These are phyloP conservation scores for Xylaria grammica DNA, from an alignment of 495 filamentous ascomycete species.

Conservation along the genomic window DNA sequence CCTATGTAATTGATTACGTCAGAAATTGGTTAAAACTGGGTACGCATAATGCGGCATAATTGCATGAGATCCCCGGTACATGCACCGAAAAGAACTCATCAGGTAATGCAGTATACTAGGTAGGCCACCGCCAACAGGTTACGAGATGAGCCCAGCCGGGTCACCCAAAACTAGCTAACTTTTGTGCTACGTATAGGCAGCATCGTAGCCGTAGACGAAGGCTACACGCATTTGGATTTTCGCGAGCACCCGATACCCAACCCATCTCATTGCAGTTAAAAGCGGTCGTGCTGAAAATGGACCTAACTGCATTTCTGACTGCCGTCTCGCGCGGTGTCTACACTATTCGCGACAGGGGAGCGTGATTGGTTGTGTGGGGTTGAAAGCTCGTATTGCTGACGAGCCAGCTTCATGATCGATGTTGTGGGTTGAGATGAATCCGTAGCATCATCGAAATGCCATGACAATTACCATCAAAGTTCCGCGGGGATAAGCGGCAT, in stretches of 20 bases:
- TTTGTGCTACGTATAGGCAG: too few relatives aligned
- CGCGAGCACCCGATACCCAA: neutral
- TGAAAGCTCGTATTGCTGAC: slow-evolving; percentile 17
- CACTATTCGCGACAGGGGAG: slow-evolving; percentile 4
- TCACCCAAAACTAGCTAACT: too few relatives aligned
- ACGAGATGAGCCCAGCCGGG: neutral
- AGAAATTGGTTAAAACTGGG: too few relatives aligned
- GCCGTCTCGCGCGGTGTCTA: too few relatives aligned
- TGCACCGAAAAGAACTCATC: too few relatives aligned
- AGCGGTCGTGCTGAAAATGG: too few relatives aligned
- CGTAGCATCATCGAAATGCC: neutral
- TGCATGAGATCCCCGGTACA: too few relatives aligned
- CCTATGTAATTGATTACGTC: too few relatives aligned
- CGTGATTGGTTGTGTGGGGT: slow-evolving; percentile 7
- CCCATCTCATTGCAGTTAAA: slow-evolving; percentile 5
- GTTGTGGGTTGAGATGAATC: neutral
- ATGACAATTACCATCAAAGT: neutral
- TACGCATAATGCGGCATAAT: too few relatives aligned
- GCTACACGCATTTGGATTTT: neutral
- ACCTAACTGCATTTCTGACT: neutral
- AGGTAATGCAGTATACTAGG: too few relatives aligned
- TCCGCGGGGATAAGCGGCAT: neutral
- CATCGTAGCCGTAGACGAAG: too few relatives aligned
- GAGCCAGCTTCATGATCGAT: neutral
- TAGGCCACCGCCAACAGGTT: neutral